Percentiles rank a stretch among this genome's conserved stretches.
These are phyloP conservation scores for Penicillium cinerascens DNA, from an alignment of 495 filamentous ascomycete species.

Conservation along the genomic window DNA sequence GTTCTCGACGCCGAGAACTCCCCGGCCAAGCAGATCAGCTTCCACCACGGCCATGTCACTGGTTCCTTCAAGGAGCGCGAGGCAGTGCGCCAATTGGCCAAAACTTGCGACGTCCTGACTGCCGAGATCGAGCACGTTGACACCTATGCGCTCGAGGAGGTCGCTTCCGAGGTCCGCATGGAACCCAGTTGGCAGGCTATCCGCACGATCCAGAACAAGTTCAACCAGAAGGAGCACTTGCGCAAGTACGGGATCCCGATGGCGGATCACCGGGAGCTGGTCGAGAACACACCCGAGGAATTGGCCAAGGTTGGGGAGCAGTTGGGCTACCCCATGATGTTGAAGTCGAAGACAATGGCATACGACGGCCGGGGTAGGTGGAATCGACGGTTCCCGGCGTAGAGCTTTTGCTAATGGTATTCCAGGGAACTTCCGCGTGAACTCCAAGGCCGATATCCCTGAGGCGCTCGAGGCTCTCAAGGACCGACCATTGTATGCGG, in stretches of 20 bases:
- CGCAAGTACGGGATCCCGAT: slow-evolving; percentile 62
- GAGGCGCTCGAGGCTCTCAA: slow-evolving; percentile 66
- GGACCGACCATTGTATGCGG: slow-evolving; percentile 75
- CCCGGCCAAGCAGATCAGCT: slow-evolving; percentile 89
- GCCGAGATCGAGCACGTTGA: slow-evolving; percentile 99
- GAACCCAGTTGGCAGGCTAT: slow-evolving; percentile 89
- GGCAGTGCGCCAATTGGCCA: slow-evolving; percentile 73
- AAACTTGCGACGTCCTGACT: slow-evolving; percentile 77
- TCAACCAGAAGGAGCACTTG: slow-evolving; percentile 82
- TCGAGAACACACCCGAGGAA: slow-evolving; percentile 49
- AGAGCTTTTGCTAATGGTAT: slow-evolving; percentile 2
- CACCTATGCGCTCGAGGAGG: slow-evolving; percentile 83
- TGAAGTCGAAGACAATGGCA: slow-evolving; percentile 88
- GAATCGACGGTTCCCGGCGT: not conserved
- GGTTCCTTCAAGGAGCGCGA: slow-evolving; percentile 81
- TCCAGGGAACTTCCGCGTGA: slow-evolving; percentile 73
- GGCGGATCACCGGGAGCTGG: slow-evolving; percentile 62
- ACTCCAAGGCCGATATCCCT: slow-evolving; percentile 61
- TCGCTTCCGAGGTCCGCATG: slow-evolving; percentile 61
- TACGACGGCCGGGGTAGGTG: slow-evolving; percentile 78
- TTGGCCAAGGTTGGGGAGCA: slow-evolving; percentile 59
- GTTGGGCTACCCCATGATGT: slow-evolving; percentile 86
- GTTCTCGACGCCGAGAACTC: slow-evolving; percentile 75
- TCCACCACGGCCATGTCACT: slow-evolving; percentile 66
- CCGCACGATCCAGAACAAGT: slow-evolving; percentile 95